phyloP scores from a whole-genome alignment of 371 early-diverging fungal species.

The Sporodiniella umbellata region DNA sequence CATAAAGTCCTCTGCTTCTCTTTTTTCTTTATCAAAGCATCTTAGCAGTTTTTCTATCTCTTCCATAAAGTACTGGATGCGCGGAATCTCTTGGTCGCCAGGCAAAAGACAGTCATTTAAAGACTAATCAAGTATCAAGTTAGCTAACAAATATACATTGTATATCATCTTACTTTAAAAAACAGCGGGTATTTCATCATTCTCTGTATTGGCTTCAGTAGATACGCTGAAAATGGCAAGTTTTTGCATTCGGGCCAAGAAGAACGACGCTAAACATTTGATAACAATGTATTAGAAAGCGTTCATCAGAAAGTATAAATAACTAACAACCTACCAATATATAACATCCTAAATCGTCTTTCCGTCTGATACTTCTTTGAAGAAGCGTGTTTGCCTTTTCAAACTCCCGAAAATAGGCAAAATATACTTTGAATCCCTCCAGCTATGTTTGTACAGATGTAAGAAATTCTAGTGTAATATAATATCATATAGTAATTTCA shows the following conservation, averaged over 20 bases:
- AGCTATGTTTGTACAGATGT: slow-evolving; percentile 1
- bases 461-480: neutral
- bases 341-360: slow-evolving; percentile 29
- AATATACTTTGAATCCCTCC: slow-evolving; percentile 12
- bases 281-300: neutral
- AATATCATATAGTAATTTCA: too few relatives aligned
- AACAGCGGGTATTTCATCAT: slow-evolving; percentile 45
- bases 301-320: too few relatives aligned
- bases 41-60: slow-evolving; percentile 28
- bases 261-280: slow-evolving; percentile 21
- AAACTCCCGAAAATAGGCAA: slow-evolving; percentile 32
- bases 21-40: slow-evolving; percentile 30
- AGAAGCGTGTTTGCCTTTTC: slow-evolving; percentile 34
- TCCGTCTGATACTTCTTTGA: slow-evolving; percentile 12
- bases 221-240: slow-evolving; percentile 33
- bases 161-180: slow-evolving; percentile 23
- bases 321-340: too few relatives aligned
- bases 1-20: slow-evolving; percentile 23
- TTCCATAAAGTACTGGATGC: slow-evolving; percentile 12
- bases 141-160: neutral
- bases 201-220: slow-evolving; percentile 41
- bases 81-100: neutral
- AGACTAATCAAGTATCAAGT: neutral
- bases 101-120: slow-evolving; percentile 10
- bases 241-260: slow-evolving; percentile 30